Conservation (phyloP, 345 rosid species). For the Dimocarpus longan region DNA sequence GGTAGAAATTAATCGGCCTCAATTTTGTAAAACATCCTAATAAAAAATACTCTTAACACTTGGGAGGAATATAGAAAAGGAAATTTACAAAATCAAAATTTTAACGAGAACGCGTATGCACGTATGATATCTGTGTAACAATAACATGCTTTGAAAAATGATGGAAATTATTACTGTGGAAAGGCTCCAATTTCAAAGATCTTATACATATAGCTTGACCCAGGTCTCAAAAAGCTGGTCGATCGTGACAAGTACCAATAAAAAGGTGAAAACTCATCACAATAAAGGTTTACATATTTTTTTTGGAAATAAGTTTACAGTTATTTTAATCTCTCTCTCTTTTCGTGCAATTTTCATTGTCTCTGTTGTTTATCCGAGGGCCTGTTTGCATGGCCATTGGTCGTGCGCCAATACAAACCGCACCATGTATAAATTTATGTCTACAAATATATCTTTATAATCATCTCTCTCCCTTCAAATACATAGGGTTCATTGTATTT, state of each 20-base stretch:
- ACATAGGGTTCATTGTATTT: background rate
- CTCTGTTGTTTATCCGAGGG: background rate
- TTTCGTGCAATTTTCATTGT: constrained; percentile 15
- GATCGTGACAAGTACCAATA: constrained; percentile 38
- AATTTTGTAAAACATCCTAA: too few relatives aligned
- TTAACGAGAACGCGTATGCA: background rate
- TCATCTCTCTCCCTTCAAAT: background rate
- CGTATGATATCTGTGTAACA: background rate
- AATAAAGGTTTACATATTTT: constrained; percentile 10
- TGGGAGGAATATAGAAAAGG: too few relatives aligned
- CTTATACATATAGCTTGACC: background rate
- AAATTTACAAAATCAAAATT: too few relatives aligned
- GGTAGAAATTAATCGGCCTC: background rate
- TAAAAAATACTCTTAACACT: too few relatives aligned
- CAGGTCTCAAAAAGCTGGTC: constrained; percentile 47
- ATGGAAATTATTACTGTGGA: background rate
- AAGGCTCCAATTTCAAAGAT: constrained; percentile 23
- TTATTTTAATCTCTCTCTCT: background rate
- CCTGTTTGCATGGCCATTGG: constrained; percentile 5
- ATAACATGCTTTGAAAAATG: background rate
- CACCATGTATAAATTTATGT: background rate
- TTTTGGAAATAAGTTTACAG: background rate
- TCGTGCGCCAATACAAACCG: background rate
- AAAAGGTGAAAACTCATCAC: constrained; percentile 37
- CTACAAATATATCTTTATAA: background rate